phyloP scores from a whole-genome alignment of 2,329 filamentous ascomycete genomes.

The Claviceps sp. region DNA sequence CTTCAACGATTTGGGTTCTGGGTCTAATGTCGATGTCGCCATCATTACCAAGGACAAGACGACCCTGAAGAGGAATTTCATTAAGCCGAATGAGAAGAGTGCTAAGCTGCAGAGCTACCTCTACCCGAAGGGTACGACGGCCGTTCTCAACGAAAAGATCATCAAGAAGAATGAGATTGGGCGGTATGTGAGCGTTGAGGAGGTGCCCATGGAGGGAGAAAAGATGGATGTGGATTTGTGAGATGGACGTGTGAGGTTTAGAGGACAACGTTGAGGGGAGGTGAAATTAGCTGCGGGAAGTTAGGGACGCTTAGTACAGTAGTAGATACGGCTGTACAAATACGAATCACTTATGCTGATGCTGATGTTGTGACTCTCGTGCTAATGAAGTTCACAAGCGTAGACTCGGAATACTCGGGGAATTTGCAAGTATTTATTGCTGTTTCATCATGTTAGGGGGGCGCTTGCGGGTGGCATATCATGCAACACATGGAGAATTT shows the following conservation, averaged over 20 bases:
- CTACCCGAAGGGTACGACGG: slow-evolving; percentile 86
- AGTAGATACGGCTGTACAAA: too few relatives aligned
- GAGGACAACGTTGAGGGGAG: too few relatives aligned
- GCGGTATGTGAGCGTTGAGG: slow-evolving; percentile 86
- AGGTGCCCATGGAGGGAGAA: slow-evolving; percentile 59
- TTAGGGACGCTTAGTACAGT: too few relatives aligned
- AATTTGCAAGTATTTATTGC: too few relatives aligned
- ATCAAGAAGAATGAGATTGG: slow-evolving; percentile 88
- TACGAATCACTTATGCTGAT: too few relatives aligned
- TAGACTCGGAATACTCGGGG: too few relatives aligned
- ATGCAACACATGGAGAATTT: too few relatives aligned
- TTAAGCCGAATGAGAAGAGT: slow-evolving; percentile 81
- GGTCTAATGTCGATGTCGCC: slow-evolving; percentile 93
- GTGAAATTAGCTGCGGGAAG: too few relatives aligned
- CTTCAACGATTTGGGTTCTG: slow-evolving; percentile 95
- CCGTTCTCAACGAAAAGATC: slow-evolving; percentile 88
- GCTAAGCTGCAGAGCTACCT: slow-evolving; percentile 88
- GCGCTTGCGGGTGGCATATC: too few relatives aligned
- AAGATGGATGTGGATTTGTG: slow-evolving; percentile 56
- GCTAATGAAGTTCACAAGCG: too few relatives aligned
- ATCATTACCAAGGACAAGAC: slow-evolving; percentile 95
- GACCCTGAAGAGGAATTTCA: slow-evolving; percentile 80
- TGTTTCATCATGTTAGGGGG: too few relatives aligned
- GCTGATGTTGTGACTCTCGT: too few relatives aligned
- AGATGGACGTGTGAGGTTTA: not conserved